phyloP scores from a whole-genome alignment of 257 asterid genomes.

The Striga asiatica region DNA sequence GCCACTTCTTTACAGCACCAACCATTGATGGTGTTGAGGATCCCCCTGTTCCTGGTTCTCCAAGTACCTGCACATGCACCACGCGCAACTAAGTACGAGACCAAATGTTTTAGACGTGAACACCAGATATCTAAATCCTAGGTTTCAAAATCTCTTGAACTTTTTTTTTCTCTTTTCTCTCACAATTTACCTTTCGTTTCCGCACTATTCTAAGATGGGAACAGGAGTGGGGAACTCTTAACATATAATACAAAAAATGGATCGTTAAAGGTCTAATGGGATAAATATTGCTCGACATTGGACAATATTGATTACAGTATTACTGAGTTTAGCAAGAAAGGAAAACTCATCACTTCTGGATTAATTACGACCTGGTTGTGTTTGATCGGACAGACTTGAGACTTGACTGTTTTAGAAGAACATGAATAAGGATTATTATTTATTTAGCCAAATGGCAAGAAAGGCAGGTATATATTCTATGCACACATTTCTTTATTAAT shows the following conservation, averaged over 20 bases:
- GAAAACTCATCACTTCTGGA: too few relatives aligned
- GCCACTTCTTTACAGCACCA: slow-evolving; percentile 99
- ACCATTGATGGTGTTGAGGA: slow-evolving; percentile 98
- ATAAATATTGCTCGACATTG: too few relatives aligned
- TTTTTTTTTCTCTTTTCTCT: too few relatives aligned
- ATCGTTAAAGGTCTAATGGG: not conserved
- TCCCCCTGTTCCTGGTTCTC: slow-evolving; percentile 99
- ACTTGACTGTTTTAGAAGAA: not conserved
- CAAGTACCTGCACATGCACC: slow-evolving; percentile 58
- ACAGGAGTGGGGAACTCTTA: not conserved
- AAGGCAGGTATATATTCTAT: too few relatives aligned
- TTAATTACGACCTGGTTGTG: not conserved
- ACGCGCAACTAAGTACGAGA: slow-evolving; percentile 17
- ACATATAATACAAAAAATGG: slow-evolving; percentile 3
- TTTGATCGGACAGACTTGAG: not conserved
- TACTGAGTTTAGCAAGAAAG: too few relatives aligned
- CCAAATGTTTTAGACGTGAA: slow-evolving; percentile 1
- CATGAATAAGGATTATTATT: not conserved
- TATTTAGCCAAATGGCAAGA: not conserved
- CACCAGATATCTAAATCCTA: not conserved
- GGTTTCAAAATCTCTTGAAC: not conserved
- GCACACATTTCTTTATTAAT: too few relatives aligned
- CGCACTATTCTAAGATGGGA: too few relatives aligned
- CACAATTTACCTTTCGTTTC: too few relatives aligned
- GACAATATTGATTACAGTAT: too few relatives aligned